These are phyloP conservation scores for Colletotrichum sojae DNA, from an alignment of 2,329 filamentous ascomycete genomes.

Conservation along the genomic window DNA sequence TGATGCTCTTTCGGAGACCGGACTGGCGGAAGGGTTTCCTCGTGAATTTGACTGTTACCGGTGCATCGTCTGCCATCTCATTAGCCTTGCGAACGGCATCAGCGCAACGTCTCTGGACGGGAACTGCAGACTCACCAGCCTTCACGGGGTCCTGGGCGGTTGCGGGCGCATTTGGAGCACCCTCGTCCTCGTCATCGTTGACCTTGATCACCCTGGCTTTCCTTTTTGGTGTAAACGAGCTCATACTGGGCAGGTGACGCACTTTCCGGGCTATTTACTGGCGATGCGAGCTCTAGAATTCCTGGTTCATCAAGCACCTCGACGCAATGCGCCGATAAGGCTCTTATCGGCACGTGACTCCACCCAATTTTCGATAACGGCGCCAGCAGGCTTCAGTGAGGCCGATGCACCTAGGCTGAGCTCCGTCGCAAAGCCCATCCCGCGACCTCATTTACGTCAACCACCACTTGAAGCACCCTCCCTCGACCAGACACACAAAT, in stretches of 20 bases:
- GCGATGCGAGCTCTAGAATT: slow-evolving; percentile 6
- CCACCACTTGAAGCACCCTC: not conserved
- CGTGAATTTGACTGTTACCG: slow-evolving; percentile 42
- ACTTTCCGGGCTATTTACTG: not conserved
- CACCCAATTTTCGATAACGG: slow-evolving; percentile 40
- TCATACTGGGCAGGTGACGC: slow-evolving; percentile 57
- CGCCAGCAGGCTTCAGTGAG: slow-evolving; percentile 18
- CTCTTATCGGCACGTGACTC: slow-evolving; percentile 67
- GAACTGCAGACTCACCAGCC: slow-evolving; percentile 54
- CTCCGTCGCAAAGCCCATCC: slow-evolving; percentile 33
- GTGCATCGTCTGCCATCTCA: slow-evolving; percentile 20
- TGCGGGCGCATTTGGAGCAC: slow-evolving; percentile 35
- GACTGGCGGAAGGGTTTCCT: slow-evolving; percentile 72
- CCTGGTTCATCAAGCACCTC: not conserved
- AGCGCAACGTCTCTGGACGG: slow-evolving; percentile 43
- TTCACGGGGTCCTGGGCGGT: slow-evolving; percentile 47
- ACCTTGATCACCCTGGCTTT: slow-evolving; percentile 85
- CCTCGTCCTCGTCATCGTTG: slow-evolving; percentile 74
- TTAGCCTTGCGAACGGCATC: slow-evolving; percentile 45
- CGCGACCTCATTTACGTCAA: slow-evolving; percentile 23
- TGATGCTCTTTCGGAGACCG: slow-evolving; percentile 69
- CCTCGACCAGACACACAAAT: not conserved
- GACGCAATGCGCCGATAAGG: slow-evolving; percentile 29
- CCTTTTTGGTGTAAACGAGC: slow-evolving; percentile 69
- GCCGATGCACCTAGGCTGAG: slow-evolving; percentile 10